These are phyloP conservation scores for Magnusiomyces ingens DNA, from an alignment of 1,139 yeast genomes.

Conservation along the genomic window DNA sequence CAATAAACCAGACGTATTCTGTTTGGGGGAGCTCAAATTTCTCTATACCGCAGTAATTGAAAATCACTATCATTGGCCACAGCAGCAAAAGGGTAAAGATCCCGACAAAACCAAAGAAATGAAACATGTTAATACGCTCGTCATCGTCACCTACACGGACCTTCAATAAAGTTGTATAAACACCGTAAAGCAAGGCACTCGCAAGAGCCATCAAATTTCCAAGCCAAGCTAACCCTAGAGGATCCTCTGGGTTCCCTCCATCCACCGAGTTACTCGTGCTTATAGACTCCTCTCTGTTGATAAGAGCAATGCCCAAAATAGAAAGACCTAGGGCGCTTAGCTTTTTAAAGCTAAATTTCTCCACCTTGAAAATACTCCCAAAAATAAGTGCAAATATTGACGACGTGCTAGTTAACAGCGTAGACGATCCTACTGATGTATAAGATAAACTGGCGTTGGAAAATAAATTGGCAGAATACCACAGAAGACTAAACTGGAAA, in stretches of 20 bases:
- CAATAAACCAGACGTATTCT: slow-evolving; percentile 44
- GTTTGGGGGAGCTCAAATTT: slow-evolving; percentile 62
- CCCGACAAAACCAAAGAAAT: slow-evolving; percentile 94
- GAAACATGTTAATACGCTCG: slow-evolving; percentile 67
- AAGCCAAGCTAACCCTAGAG: slow-evolving; percentile 37
- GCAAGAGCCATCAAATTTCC: slow-evolving; percentile 77
- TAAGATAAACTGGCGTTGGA: slow-evolving; percentile 82
- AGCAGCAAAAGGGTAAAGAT: slow-evolving; percentile 64
- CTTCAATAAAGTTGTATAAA: slow-evolving; percentile 84
- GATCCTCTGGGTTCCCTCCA: slow-evolving; percentile 27
- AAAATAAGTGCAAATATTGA: slow-evolving; percentile 84
- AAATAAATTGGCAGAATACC: slow-evolving; percentile 86
- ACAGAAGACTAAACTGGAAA: slow-evolving; percentile 71
- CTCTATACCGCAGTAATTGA: slow-evolving; percentile 61
- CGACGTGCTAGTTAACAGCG: slow-evolving; percentile 84
- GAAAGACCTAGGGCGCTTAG: slow-evolving; percentile 63
- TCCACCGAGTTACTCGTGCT: background rate
- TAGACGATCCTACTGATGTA: slow-evolving; percentile 90
- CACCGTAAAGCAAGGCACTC: slow-evolving; percentile 83
- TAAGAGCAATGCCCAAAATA: slow-evolving; percentile 59
- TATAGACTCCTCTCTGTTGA: slow-evolving; percentile 22
- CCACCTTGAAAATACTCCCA: slow-evolving; percentile 71
- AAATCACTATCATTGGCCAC: slow-evolving; percentile 73
- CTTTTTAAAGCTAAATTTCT: slow-evolving; percentile 58
- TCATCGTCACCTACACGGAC: slow-evolving; percentile 59